phyloP scores from a whole-genome alignment of 495 filamentous ascomycete species.

The Tuber brumale region DNA sequence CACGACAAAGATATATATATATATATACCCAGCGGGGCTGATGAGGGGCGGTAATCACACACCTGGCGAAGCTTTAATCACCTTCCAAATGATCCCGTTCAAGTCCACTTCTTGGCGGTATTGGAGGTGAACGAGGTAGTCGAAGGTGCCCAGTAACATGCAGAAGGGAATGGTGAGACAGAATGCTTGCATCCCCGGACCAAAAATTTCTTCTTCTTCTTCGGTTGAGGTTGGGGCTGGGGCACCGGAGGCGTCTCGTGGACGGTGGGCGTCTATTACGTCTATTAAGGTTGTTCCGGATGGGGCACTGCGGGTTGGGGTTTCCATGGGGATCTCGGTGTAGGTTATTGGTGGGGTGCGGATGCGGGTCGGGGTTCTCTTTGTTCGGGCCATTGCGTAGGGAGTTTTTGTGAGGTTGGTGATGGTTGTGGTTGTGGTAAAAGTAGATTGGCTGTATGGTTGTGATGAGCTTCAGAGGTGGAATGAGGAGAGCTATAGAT shows the following conservation, averaged over 20 bases:
- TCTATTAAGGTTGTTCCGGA: conserved; percentile 55
- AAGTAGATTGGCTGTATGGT: conserved; percentile 1
- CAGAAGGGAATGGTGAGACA: conserved; percentile 65
- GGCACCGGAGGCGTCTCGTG: conserved; percentile 46
- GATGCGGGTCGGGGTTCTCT: conserved; percentile 24
- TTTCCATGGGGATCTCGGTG: conserved; percentile 51
- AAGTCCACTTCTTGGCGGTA: conserved; percentile 66
- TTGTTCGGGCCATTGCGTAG: conserved; percentile 34
- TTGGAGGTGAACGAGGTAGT: conserved; percentile 86
- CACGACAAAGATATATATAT: conserved; percentile 4
- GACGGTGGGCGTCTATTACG: conserved; percentile 54
- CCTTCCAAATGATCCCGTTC: conserved; percentile 50
- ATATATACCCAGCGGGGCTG: conserved; percentile 10
- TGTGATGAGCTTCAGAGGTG: background rate
- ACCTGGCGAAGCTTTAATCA: conserved; percentile 51
- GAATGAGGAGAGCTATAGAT: background rate
- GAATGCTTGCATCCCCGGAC: conserved; percentile 55
- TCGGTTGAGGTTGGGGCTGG: conserved; percentile 37
- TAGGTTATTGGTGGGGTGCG: conserved; percentile 47
- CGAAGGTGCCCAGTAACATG: conserved; percentile 79
- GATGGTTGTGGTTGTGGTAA: conserved; percentile 17
- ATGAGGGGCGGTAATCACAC: conserved; percentile 25
- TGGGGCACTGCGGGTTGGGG: conserved; percentile 41
- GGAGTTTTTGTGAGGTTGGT: background rate
- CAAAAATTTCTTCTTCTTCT: conserved; percentile 45